Evolutionary conservation across 441 rosid genomes (phyloP).

Genomic region (Erodium texanum): DNA sequence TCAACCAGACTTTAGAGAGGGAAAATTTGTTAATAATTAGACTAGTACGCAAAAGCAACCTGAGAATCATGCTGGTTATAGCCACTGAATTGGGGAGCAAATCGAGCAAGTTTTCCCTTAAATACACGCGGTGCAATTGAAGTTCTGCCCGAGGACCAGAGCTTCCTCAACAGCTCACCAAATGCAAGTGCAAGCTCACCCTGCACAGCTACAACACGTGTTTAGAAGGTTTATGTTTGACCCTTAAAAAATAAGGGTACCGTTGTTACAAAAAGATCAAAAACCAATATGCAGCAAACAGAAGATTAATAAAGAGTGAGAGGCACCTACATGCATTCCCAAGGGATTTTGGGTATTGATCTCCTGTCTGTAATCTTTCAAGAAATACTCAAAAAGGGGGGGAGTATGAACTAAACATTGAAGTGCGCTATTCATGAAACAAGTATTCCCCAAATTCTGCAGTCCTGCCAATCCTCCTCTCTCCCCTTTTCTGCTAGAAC

Average conservation of each 20-base stretch:
- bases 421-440: slow-evolving; percentile 32
- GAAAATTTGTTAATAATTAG: too few species aligned
- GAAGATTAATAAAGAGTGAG: slow-evolving; percentile 8
- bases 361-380: slow-evolving; percentile 56
- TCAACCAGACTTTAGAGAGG: too few species aligned
- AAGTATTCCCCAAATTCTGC: slow-evolving; percentile 48
- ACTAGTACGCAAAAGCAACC: slow-evolving; percentile 33
- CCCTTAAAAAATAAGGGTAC: slow-evolving; percentile 7
- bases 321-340: slow-evolving; percentile 56
- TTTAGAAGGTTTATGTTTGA: slow-evolving; percentile 24
- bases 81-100: slow-evolving; percentile 72
- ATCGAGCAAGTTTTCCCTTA: slow-evolving; percentile 64
- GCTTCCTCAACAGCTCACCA: slow-evolving; percentile 61
- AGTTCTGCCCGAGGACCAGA: slow-evolving; percentile 65
- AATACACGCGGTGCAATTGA: slow-evolving; percentile 55
- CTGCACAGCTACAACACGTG: slow-evolving; percentile 30
- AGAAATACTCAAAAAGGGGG: slow-evolving; percentile 64
- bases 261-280: neutral
- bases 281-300: slow-evolving; percentile 9
- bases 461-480: slow-evolving; percentile 56
- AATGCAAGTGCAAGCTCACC: slow-evolving; percentile 73
- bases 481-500: slow-evolving; percentile 57
- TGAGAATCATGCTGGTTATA: slow-evolving; percentile 80
- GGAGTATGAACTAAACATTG: slow-evolving; percentile 79
- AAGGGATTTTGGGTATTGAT: slow-evolving; percentile 62